Evolutionary conservation across 2,329 filamentous ascomycete genomes (phyloP).

Genomic region (Colletotrichum tanaceti): DNA sequence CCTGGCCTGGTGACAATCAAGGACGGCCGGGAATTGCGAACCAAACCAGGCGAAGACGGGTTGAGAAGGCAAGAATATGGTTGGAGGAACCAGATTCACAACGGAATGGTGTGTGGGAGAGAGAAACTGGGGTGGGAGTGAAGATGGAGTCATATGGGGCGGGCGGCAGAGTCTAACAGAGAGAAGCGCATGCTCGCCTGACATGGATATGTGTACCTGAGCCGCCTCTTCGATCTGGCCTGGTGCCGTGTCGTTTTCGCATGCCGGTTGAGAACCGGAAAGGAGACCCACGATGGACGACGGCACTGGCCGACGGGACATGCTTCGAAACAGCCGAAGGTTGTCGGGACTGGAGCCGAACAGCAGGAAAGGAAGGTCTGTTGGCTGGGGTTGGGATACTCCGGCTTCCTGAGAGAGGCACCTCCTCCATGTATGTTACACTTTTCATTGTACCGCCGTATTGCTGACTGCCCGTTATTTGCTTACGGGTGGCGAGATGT

Average conservation of each 20-base stretch:
- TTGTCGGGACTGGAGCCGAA: not conserved
- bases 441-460: not conserved
- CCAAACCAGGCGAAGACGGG: conserved; percentile 3
- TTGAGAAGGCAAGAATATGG: conserved; percentile 17
- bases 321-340: conserved; percentile 3
- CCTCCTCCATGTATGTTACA: not conserved
- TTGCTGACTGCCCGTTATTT: not conserved
- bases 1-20: conserved; percentile 1
- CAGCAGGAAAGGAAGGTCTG: not conserved
- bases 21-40: not conserved
- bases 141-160: conserved; percentile 20
- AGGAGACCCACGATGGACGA: conserved; percentile 4
- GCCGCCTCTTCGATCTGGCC: conserved; percentile 19
- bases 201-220: conserved; percentile 8
- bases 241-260: not conserved
- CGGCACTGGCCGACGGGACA: not conserved
- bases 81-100: conserved; percentile 27
- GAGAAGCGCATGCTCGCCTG: conserved; percentile 11
- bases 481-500: too few relatives aligned
- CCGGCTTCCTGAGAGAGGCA: not conserved
- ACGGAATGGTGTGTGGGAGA: conserved; percentile 12
- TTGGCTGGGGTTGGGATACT: not conserved
- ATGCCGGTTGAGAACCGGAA: not conserved
- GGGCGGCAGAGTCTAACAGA: conserved; percentile 14
- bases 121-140: conserved; percentile 9